phyloP scores from a whole-genome alignment of 2,329 filamentous ascomycete genomes.

The Dryadomyces quercivorus region DNA sequence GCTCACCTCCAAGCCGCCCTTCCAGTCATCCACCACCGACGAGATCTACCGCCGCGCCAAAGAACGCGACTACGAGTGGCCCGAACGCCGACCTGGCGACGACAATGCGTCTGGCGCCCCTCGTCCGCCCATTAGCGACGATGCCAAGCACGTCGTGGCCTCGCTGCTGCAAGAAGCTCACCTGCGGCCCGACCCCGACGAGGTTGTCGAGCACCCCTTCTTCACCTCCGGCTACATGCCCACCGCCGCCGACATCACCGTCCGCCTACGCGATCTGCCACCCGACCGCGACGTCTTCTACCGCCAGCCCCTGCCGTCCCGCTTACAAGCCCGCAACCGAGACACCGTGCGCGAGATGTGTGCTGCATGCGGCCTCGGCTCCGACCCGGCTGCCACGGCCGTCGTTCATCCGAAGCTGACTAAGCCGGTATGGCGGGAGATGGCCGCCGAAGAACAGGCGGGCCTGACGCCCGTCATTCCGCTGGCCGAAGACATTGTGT shows the following conservation, averaged over 20 bases:
- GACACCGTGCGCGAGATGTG: conserved; percentile 46
- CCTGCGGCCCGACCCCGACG: conserved; percentile 60
- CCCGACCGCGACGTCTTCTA: conserved; percentile 49
- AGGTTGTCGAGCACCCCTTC: conserved; percentile 68
- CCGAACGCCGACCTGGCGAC: conserved; percentile 28
- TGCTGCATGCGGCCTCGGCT: conserved; percentile 45
- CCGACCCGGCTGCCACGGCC: conserved; percentile 33
- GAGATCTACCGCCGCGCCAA: conserved; percentile 67
- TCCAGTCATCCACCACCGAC: conserved; percentile 82
- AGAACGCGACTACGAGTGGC: conserved; percentile 71
- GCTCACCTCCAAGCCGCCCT: conserved; percentile 90
- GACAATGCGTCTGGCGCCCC: background rate
- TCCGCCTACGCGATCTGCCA: conserved; percentile 42
- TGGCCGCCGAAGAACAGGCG: conserved; percentile 55
- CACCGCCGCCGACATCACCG: conserved; percentile 42
- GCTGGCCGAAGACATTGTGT: conserved; percentile 48
- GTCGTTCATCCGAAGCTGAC: conserved; percentile 19
- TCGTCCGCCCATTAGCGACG: conserved; percentile 58
- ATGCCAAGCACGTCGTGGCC: conserved; percentile 68
- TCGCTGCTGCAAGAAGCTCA: conserved; percentile 66
- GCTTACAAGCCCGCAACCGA: conserved; percentile 32
- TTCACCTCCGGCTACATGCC: conserved; percentile 70
- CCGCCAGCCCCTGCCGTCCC: conserved; percentile 29
- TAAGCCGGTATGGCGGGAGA: conserved; percentile 51
- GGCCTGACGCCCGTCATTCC: conserved; percentile 52